These are phyloP conservation scores for Antitrichia curtipendula DNA, from an alignment of 225 moss, liverwort and hornwort species.

Conservation along the genomic window DNA sequence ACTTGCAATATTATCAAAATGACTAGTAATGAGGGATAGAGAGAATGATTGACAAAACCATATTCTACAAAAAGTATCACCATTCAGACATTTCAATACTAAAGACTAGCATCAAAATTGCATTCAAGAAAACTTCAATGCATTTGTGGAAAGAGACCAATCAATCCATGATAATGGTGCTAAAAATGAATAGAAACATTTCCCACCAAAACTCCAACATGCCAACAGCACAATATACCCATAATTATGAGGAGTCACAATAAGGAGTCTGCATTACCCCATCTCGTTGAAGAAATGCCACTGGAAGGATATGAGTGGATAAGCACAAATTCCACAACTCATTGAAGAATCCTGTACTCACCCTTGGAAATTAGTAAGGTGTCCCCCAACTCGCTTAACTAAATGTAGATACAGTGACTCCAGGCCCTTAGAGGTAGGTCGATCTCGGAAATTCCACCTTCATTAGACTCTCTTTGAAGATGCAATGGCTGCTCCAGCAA, in stretches of 20 bases:
- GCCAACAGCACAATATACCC: slow-evolving; percentile 33
- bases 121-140: neutral
- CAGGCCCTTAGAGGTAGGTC: neutral
- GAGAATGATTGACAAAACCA: neutral
- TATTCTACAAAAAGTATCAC: no score
- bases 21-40: neutral
- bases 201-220: slow-evolving; percentile 38
- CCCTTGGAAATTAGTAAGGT: neutral
- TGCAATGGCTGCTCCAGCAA: neutral
- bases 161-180: neutral
- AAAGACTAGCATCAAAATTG: neutral
- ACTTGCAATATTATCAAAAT: neutral
- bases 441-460: neutral
- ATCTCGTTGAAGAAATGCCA: neutral
- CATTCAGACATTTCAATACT: neutral
- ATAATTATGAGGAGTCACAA: neutral
- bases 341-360: neutral
- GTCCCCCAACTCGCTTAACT: neutral
- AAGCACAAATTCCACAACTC: neutral
- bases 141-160: neutral
- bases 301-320: neutral
- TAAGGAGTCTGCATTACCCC: neutral
- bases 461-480: neutral
- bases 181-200: neutral
- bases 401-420: neutral